Evolutionary conservation across 2,329 filamentous ascomycete genomes (phyloP).

Genomic region (Phoma sp.): DNA sequence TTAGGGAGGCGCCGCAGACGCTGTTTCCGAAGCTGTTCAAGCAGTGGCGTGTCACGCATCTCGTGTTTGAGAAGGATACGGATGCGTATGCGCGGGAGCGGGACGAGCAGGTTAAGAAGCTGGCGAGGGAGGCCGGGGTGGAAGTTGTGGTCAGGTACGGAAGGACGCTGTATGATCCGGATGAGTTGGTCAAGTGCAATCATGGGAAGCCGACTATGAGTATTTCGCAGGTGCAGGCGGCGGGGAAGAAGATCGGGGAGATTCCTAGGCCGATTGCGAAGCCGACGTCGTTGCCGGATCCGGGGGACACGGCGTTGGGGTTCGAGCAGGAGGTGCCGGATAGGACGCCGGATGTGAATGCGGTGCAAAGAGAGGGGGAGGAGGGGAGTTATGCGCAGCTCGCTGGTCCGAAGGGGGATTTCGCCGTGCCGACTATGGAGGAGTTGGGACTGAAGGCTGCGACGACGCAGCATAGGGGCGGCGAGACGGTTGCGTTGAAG

Average conservation of each 20-base stretch:
- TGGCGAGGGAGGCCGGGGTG: slow-evolving; percentile 71
- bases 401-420: slow-evolving; percentile 71
- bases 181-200: slow-evolving; percentile 70
- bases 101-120: slow-evolving; percentile 64
- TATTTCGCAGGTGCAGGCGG: slow-evolving; percentile 66
- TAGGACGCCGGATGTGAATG: slow-evolving; percentile 66
- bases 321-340: slow-evolving; percentile 64
- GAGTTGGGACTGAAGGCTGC: slow-evolving; percentile 69
- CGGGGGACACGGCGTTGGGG: slow-evolving; percentile 66
- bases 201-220: slow-evolving; percentile 76
- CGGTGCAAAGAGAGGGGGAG: slow-evolving; percentile 57
- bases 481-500: slow-evolving; percentile 69
- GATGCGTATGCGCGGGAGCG: slow-evolving; percentile 73
- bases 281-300: slow-evolving; percentile 67
- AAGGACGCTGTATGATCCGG: slow-evolving; percentile 75
- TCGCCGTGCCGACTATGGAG: slow-evolving; percentile 72
- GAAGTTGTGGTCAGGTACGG: slow-evolving; percentile 69
- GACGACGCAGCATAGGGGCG: slow-evolving; percentile 71
- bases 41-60: slow-evolving; percentile 74
- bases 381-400: slow-evolving; percentile 67
- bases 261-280: slow-evolving; percentile 67
- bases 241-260: slow-evolving; percentile 67
- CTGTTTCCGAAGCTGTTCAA: slow-evolving; percentile 75
- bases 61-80: slow-evolving; percentile 81
- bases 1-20: slow-evolving; percentile 75